A percentile compares a stretch with the other conserved stretches of the same genome.
Evolutionary conservation across 139 green algal species (phyloP).

Genomic region (Chlorella sp.): DNA sequence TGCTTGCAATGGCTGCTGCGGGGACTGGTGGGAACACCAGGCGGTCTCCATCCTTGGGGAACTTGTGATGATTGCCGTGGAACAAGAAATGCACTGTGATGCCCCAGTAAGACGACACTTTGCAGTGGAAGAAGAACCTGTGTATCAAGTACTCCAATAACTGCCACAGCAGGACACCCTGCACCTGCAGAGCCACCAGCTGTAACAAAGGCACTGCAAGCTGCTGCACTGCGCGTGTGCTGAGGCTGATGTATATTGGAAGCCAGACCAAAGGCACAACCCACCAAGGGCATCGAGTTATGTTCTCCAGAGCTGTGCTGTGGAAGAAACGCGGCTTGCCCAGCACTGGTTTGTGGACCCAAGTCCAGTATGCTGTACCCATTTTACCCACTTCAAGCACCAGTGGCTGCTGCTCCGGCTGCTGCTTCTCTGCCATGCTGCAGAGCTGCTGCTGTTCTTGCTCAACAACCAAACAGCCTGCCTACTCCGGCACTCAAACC

Average conservation of each 20-base stretch:
- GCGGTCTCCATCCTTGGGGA: conserved; percentile 68
- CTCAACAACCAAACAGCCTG: no score
- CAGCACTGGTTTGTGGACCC: conserved; percentile 69
- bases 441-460: no score
- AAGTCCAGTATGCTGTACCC: conserved; percentile 61
- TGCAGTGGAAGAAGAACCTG: conserved; percentile 83
- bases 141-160: conserved; percentile 88
- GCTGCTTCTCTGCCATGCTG: no score
- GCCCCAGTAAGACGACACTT: conserved; percentile 36
- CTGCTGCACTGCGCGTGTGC: background rate
- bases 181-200: conserved; percentile 21
- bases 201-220: background rate
- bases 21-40: conserved; percentile 89
- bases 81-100: conserved; percentile 91
- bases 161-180: conserved; percentile 73
- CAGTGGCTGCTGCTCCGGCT: conserved; percentile 28
- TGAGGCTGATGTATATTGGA: conserved; percentile 44
- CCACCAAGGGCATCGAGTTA: conserved; percentile 77
- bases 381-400: conserved; percentile 60
- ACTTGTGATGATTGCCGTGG: conserved; percentile 97
- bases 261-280: conserved; percentile 86
- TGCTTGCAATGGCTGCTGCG: conserved; percentile 12
- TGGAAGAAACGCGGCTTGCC: conserved; percentile 80
- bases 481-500: no score
- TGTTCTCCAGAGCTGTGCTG: conserved; percentile 42